These are phyloP conservation scores for Fusarium sp. DNA, from an alignment of 2,329 filamentous ascomycete genomes.

Conservation along the genomic window DNA sequence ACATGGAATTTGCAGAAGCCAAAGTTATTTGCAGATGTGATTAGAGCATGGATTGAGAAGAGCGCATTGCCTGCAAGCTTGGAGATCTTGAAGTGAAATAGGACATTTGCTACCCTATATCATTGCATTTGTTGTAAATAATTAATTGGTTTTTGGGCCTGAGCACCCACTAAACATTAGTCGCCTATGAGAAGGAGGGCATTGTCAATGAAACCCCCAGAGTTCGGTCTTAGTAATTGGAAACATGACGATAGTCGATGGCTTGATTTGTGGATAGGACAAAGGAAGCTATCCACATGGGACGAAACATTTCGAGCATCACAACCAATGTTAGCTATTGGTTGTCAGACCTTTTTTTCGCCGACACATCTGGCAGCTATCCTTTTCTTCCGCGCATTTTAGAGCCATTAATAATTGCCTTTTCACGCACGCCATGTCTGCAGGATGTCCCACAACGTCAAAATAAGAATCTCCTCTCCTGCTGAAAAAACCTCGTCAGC, in stretches of 20 bases:
- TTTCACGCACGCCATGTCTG: neutral
- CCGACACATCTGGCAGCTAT: slow-evolving; percentile 2
- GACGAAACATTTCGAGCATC: slow-evolving; percentile 8
- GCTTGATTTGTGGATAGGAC: neutral
- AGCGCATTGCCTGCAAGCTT: slow-evolving; percentile 44
- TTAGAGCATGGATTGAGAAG: slow-evolving; percentile 52
- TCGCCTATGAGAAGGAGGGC: slow-evolving; percentile 10
- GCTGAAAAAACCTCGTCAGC: slow-evolving; percentile 16
- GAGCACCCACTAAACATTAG: neutral
- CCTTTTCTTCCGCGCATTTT: neutral
- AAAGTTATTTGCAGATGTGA: slow-evolving; percentile 51
- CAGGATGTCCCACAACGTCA: neutral
- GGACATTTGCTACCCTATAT: slow-evolving; percentile 11
- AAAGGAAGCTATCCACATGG: neutral
- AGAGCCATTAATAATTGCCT: neutral
- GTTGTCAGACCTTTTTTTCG: neutral
- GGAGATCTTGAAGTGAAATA: slow-evolving; percentile 33
- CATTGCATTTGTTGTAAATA: neutral
- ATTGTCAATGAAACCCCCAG: slow-evolving; percentile 10
- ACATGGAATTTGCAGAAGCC: slow-evolving; percentile 57
- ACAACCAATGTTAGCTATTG: neutral
- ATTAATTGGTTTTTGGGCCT: neutral
- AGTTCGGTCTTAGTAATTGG: slow-evolving; percentile 1
- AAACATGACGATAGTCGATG: neutral
- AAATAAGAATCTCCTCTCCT: neutral